Conservation (phyloP, 2,329 filamentous ascomycete species). For the Fusarium ambrosium region DNA sequence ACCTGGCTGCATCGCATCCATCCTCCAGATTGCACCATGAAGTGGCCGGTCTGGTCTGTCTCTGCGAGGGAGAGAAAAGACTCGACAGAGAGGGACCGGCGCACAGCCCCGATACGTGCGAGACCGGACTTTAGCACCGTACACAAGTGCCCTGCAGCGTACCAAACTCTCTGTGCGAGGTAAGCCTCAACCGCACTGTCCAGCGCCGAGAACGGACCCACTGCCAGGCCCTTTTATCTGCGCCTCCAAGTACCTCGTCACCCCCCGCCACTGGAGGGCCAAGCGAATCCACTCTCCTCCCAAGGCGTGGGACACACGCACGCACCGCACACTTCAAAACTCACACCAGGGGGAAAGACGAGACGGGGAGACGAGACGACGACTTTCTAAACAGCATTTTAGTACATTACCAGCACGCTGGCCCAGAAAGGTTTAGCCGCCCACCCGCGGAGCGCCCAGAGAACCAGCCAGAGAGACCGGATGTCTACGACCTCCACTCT, state of each 20-base stretch:
- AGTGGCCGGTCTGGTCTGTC: constrained; percentile 15
- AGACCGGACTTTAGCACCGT: constrained; percentile 14
- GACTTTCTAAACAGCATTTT: background rate
- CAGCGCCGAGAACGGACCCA: constrained; percentile 30
- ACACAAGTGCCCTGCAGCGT: background rate
- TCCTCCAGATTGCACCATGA: constrained; percentile 19
- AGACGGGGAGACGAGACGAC: constrained; percentile 6
- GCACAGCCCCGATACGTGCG: constrained; percentile 28
- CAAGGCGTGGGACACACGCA: constrained; percentile 15
- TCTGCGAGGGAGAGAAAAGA: constrained; percentile 19
- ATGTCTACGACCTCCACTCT: constrained; percentile 35
- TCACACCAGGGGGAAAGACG: constrained; percentile 8
- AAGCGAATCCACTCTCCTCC: constrained; percentile 23
- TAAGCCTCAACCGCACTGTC: constrained; percentile 38
- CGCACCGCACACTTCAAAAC: constrained; percentile 15
- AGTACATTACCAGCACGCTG: constrained; percentile 1
- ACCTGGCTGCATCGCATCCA: constrained; percentile 8
- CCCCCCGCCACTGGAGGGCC: constrained; percentile 27
- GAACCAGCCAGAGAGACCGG: constrained; percentile 12
- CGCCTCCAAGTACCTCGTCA: background rate
- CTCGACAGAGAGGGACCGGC: constrained; percentile 6
- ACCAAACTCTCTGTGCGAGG: constrained; percentile 1
- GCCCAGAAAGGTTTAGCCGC: constrained; percentile 2
- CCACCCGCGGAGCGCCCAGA: constrained; percentile 11
- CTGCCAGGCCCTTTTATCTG: constrained; percentile 18